Conservation (phyloP, 345 rosid genomes). For the Abelmoschus esculentus region DNA sequence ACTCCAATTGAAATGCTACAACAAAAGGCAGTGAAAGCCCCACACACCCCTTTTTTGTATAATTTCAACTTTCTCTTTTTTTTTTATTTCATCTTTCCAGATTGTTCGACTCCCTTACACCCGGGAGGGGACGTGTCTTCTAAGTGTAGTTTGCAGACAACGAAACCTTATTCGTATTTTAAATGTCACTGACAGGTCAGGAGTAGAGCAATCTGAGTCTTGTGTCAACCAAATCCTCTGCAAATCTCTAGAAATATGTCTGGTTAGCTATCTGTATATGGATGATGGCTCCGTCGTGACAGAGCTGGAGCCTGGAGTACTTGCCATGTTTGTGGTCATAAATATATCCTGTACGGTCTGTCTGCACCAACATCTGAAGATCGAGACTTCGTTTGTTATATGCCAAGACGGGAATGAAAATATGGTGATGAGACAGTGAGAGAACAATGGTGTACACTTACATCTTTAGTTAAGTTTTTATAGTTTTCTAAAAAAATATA, state of each 20-base stretch:
- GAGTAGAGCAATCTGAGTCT: not conserved
- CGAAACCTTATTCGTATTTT: not conserved
- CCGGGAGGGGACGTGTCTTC: not conserved
- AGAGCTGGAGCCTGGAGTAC: too few species aligned
- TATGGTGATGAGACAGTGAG: too few species aligned
- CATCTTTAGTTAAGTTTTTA: too few species aligned
- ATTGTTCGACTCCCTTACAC: conserved; percentile 7
- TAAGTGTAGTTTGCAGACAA: conserved; percentile 1
- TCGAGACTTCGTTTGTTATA: not conserved
- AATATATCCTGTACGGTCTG: not conserved
- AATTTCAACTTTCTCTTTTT: not conserved
- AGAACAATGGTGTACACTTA: too few species aligned
- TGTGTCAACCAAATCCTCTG: not conserved
- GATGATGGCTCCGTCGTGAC: too few species aligned
- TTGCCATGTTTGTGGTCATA: not conserved
- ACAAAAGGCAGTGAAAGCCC: not conserved
- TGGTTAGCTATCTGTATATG: too few species aligned
- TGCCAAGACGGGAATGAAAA: too few species aligned
- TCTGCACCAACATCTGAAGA: not conserved
- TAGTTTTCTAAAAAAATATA: too few species aligned
- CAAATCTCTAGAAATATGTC: not conserved
- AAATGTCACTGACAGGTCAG: not conserved
- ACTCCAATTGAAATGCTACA: not conserved
- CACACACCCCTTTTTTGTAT: not conserved
- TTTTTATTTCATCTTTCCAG: conserved; percentile 7